Base-by-base conservation (phyloP, 768 basidiomycete genomes). In the Terana coerulea region DNA sequence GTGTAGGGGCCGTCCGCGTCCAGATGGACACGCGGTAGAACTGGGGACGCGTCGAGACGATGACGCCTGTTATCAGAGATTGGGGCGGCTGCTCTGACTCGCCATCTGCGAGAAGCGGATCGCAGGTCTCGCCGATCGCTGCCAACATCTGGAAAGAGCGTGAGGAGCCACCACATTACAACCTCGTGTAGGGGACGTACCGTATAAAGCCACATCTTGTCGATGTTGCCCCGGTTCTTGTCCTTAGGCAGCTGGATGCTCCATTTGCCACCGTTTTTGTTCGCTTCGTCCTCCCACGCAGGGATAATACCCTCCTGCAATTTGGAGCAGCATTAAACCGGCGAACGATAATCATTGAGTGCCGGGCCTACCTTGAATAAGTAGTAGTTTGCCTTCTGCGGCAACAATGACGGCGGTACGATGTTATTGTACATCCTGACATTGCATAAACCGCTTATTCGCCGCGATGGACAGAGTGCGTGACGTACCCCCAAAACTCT, bases 371-470 rank as follows among this genome's bases (percentile, higher is more conserved):
- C 91, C 78, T 97, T 98, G 84, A 99, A 98, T 57, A 99, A 76
- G 74, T 98, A 99, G 70, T 99, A 99, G 67, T 98, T 98, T n/a
- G 94, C 92, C 74, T 97, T 98, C 69, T 85, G 85, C 33, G 93
- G 91, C 57, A 98, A 75, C 64, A 84, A 81, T 17, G 93, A 95
- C 14, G 97, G 97, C 22, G 93, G 91, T 41, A 99, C 86, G 63
- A 98, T 95, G 72, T 98, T 97, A 71, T 98, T 97, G 73, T 97
- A 95, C 57, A 97, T 72, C 8, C 90, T 95, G 55, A 34, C n/a
- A 30, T n/a, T 17, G 15, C 24, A 52, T 33, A 30, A 51, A n/a
- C 36, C 24, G 6, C 24, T 9, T 14, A 22, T 9, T 19, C 15
- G 24, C 17, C 42, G 17, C 24, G 15, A 14, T 14, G 28, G 4